Evolutionary conservation across 2,329 filamentous ascomycete species (phyloP), one percentile per base, ranked within the genome.

Genomic region (Knoxdaviesia capensis): DNA sequence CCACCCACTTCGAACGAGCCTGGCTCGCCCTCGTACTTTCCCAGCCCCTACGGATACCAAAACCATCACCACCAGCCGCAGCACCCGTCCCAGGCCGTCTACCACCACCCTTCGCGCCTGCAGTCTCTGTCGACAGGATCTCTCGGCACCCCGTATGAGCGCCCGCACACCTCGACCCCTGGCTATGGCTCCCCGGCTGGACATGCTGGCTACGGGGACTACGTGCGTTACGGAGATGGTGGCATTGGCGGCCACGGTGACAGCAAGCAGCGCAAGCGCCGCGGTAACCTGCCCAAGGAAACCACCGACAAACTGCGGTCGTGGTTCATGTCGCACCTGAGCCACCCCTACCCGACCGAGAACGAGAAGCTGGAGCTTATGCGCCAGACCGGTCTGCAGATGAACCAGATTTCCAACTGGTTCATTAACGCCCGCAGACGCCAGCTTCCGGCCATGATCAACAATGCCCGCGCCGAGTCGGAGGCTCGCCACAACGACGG

Each of bases 261-360:
- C 44, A 60, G 53, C 45, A 72, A 69, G 54, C 66, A 66, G 48
- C 61, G 72, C 32, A 77, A 74, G 55, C 68, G 85, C 41, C 70
- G 86, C 35, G 86, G 86, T 1, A 94, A 94, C 53, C 65, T 94
- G 3, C 86, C 86, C n/a, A 92, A 92, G 54, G 80, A 86, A 43
- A 83, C 84, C 0, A 94, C 85, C 0, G 81, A 87, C 54, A 77
- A 82, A 49, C 65, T 94, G 36, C 74, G 81, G 42, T 65, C 72
- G 0, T 94, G 86, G 86, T 87, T 92, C 49, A 60, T 77, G 41
- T 67, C 68, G n/a, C 80, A 90, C 56, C 59, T 86, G 6, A 66
- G 76, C 46, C 84, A 90, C 53, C 84, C 85, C 0, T 93, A 93
- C 54, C 85, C 85, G 1, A 86, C 77, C 5, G 83, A 92, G 56